Base-by-base conservation (phyloP, 306 rosid genomes). In the Senna tora region DNA sequence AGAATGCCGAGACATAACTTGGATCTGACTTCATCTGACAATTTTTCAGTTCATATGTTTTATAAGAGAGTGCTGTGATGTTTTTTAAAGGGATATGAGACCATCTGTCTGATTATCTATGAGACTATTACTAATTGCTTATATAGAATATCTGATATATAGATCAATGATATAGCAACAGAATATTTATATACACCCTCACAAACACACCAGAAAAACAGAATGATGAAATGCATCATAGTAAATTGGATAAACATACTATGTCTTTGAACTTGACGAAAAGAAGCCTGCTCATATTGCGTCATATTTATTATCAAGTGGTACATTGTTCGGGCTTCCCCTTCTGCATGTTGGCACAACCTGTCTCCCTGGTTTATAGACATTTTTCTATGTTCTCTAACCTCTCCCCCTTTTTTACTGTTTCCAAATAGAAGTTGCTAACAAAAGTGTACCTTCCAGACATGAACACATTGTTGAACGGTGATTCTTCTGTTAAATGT, bases 401-500 rank as follows among this genome's bases (percentile, higher is more conserved):
- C 30, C 30, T 1, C 6, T 11, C 25, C 1, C 9, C 16, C 61
- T 14, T 5, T 9, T 6, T n/a, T 33, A 33, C 65, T 32, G 38
- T 32, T 32, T 17, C 41, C 11, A 4, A 17, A 15, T 33, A 15
- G 69, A 39, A 41, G 49, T 22, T 64, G 54, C 38, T 2, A 21
- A 0, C 22, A 30, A 8, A 67, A n/a, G 43, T 32, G 0, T 10
- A 9, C 33, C 61, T 51, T 68, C 42, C 2, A 16, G 46, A 51
- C 21, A 32, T 75, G 38, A 17, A 19, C 25, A 33, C 38, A 17
- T 67, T 20, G 39, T 39, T 34, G 17, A 38, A 7, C 32, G 8
- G 20, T 49, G 19, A 22, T 43, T 49, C 28, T n/a, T 34, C 62
- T 52, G 64, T 65, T 59, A 5, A 76, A 80, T 62, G 70, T 77